Percentiles rank a stretch among this genome's conserved stretches.
Evolutionary conservation across 2,329 filamentous ascomycete species (phyloP).

Genomic region (Fragosphaeria purpurea): DNA sequence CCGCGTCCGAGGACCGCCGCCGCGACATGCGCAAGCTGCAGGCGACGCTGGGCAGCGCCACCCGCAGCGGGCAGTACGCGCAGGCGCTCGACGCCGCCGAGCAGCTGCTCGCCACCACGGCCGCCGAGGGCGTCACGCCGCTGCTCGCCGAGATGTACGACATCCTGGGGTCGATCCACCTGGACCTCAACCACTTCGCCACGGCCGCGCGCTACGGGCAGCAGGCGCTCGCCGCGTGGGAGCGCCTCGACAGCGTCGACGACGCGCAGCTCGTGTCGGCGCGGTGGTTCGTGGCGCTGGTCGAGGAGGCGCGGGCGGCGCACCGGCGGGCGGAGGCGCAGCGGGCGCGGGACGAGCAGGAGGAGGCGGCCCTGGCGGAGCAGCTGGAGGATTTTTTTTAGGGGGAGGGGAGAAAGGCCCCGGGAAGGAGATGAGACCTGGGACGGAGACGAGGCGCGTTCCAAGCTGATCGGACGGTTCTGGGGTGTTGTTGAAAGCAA

Average conservation of each 20-base stretch:
- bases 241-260: conserved; percentile 11
- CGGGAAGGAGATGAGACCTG: no score
- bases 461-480: no score
- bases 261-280: conserved; percentile 7
- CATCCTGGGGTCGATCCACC: conserved; percentile 10
- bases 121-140: conserved; percentile 9
- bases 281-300: conserved; percentile 6
- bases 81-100: conserved; percentile 4
- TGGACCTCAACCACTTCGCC: conserved; percentile 5
- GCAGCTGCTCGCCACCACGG: conserved; percentile 5
- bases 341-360: not conserved
- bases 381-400: not conserved
- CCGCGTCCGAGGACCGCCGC: conserved; percentile 14
- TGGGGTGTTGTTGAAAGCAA: no score
- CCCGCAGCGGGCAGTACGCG: conserved; percentile 6
- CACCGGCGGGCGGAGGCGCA: not conserved
- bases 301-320: conserved; percentile 15
- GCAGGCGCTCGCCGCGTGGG: conserved; percentile 7
- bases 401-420: no score
- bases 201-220: conserved; percentile 6
- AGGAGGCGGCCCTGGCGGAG: conserved; percentile 1
- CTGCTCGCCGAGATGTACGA: conserved; percentile 11
- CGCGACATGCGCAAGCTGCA: conserved; percentile 12
- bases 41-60: conserved; percentile 16
- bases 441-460: no score